Base-by-base conservation (phyloP, 495 filamentous ascomycete species). In the Filosporella fistucella region DNA sequence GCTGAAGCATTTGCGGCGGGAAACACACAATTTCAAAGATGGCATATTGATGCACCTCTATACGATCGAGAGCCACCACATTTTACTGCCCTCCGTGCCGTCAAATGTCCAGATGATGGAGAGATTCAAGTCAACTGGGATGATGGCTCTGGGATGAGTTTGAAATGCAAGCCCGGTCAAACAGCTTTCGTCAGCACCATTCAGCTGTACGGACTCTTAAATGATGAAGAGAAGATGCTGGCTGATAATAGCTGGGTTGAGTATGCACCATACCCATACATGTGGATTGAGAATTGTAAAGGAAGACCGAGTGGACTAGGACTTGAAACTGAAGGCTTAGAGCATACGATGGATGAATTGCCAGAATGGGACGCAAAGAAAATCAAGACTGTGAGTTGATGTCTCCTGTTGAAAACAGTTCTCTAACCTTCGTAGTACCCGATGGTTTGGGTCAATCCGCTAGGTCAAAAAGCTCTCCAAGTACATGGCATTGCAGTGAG, bases 31-130 rank as follows among this genome's bases (percentile, higher is more conserved):
- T 71, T 71, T 26, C 65, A 68, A 30, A 51, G 67, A 6, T 69
- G 67, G 67, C 68, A 71, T 42, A 68, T 71, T 21, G 68, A 69
- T 54, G 67, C 64, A 13, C 65, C 67, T n/a, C 54, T 69, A 7
- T 69, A 71, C 49, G 68, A 42, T 18, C 50, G 61, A n/a, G 63
- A 71, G 25, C 68, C 68, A 5, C 64, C 67, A 3, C 64, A 63
- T 54, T 68, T 69, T 45, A 69, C 68, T 0, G 67, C 67, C 10
- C 55, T 71, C 18, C 65, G 68, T n/a, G 64, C 58, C 33, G 32
- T 69, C 8, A 69, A 60, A 49, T 57, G 59, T 25, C 64, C 62
- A 18, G 44, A 36, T 18, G 53, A 47, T 14, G 61, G 61, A 6
- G 60, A 60, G 21, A 51, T 69, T 26, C 68, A 64, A n/a, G 51